These are phyloP conservation scores for Populus tremula DNA, from an alignment of 345 rosid genomes.

Conservation along the genomic window DNA sequence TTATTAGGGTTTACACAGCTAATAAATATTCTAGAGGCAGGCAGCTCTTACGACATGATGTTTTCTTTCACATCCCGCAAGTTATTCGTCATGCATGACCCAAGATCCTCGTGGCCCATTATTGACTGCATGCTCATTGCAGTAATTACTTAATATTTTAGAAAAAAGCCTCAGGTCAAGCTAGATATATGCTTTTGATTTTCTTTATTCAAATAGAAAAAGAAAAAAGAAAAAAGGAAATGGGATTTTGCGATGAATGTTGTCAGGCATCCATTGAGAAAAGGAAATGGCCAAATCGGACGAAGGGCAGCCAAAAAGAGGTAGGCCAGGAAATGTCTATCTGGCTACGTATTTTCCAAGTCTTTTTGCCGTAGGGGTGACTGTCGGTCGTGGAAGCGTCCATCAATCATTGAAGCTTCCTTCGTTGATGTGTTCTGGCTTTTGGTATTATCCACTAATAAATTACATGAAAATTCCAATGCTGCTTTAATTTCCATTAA, in stretches of 20 bases:
- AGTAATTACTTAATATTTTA: not conserved
- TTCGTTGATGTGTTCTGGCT: not conserved
- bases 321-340: not conserved
- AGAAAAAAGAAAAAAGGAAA: too few species aligned
- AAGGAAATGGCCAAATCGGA: not conserved
- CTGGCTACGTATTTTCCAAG: slow-evolving; percentile 24
- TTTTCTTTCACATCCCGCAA: slow-evolving; percentile 26
- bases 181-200: too few species aligned
- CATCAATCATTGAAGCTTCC: slow-evolving; percentile 17
- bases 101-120: slow-evolving; percentile 22
- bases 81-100: slow-evolving; percentile 23
- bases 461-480: not conserved
- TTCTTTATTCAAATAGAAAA: too few species aligned
- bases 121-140: not conserved
- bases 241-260: too few species aligned
- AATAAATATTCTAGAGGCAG: not conserved
- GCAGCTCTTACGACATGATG: not conserved
- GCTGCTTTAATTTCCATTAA: not conserved
- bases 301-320: not conserved
- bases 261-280: too few species aligned
- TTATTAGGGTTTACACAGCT: not conserved
- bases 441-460: not conserved
- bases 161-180: too few species aligned
- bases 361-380: not conserved
- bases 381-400: slow-evolving; percentile 34